A percentile compares a stretch with the other conserved stretches of the same genome.
phyloP scores from a whole-genome alignment of 108 stramenopile genomes.

The Stephanodiscus minutulus region DNA sequence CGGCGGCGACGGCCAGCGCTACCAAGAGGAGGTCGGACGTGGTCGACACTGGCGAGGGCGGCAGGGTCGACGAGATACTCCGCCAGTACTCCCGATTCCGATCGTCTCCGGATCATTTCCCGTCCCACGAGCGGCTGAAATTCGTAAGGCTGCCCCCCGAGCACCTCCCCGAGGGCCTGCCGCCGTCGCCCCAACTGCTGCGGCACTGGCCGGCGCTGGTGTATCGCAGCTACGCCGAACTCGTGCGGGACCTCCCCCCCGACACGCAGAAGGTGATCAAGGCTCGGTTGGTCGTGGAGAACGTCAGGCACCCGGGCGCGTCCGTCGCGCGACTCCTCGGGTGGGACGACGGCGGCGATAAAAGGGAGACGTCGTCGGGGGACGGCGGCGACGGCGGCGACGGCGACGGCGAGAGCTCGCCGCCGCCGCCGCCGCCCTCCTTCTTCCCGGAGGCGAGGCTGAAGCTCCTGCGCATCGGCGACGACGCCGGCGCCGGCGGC shows the following conservation, averaged over 20 bases:
- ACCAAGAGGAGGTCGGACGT: too few species aligned
- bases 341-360: conserved; percentile 11
- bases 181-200: not conserved
- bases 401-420: not conserved
- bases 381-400: too few species aligned
- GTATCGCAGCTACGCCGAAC: conserved; percentile 16
- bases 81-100: conserved; percentile 6
- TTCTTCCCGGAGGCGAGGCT: too few species aligned
- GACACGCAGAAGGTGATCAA: not conserved
- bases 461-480: not conserved
- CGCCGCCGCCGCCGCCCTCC: too few species aligned
- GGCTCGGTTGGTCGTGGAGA: conserved; percentile 12
- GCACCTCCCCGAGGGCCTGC: conserved; percentile 15
- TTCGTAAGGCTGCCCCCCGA: conserved; percentile 20
- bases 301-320: not conserved
- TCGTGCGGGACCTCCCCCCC: conserved; percentile 20
- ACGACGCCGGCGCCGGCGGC: too few species aligned
- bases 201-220: conserved; percentile 33
- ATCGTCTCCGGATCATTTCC: conserved; percentile 4
- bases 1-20: not conserved
- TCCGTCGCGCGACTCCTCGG: conserved; percentile 25
- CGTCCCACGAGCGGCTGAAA: conserved; percentile 20
- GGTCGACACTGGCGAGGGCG: not conserved
- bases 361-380: too few species aligned
- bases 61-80: not conserved